Percentiles rank a stretch among this genome's conserved stretches.
Evolutionary conservation across 345 rosid species (phyloP).

Genomic region (Excoecaria cochinchinensis): DNA sequence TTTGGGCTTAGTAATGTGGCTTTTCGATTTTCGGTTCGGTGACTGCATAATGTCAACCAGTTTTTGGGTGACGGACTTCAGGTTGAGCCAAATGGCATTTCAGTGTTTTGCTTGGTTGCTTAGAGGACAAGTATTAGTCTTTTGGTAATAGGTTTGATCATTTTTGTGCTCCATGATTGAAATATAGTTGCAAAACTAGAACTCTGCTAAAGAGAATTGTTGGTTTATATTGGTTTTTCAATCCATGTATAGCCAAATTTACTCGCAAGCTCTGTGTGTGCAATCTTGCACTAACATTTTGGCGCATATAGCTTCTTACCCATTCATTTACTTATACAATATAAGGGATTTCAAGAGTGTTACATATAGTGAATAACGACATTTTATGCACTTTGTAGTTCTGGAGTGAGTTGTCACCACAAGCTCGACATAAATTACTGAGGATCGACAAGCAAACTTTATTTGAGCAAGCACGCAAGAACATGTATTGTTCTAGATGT

Average conservation of each 20-base stretch:
- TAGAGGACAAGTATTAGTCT: conserved; percentile 5
- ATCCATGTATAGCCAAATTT: neutral
- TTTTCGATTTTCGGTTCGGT: neutral
- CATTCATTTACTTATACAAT: too few species aligned
- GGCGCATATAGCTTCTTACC: neutral
- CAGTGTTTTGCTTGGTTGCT: conserved; percentile 8
- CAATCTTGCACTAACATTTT: neutral
- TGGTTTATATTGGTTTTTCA: neutral
- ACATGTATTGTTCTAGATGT: conserved; percentile 96
- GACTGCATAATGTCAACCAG: neutral
- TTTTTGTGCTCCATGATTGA: neutral
- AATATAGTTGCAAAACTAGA: neutral
- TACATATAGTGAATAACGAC: conserved; percentile 6
- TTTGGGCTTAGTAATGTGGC: neutral
- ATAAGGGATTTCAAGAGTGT: neutral
- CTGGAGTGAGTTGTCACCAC: conserved; percentile 70
- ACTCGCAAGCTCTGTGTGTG: neutral
- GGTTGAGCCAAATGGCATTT: conserved; percentile 11
- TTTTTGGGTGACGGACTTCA: neutral
- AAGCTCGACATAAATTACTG: conserved; percentile 67
- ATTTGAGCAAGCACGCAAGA: conserved; percentile 94
- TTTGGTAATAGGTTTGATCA: neutral
- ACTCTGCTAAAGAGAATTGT: neutral
- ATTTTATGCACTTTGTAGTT: conserved; percentile 47
- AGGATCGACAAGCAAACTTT: conserved; percentile 81